Evolutionary conservation across 2,329 filamentous ascomycete genomes (phyloP).

Genomic region (Capronia americana): DNA sequence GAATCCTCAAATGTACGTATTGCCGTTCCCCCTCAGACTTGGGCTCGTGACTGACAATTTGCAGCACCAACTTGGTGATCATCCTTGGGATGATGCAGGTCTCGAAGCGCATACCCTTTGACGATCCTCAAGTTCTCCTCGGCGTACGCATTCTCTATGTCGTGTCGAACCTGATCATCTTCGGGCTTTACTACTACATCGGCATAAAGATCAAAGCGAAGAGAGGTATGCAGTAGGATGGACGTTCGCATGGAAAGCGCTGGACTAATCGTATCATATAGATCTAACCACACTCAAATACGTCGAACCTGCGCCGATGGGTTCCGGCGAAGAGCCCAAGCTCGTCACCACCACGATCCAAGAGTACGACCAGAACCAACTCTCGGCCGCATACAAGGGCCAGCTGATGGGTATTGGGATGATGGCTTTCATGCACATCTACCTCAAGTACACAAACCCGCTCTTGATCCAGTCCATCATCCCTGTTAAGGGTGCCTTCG

Average conservation of each 20-base stretch:
- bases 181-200: constrained; percentile 82
- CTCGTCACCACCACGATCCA: constrained; percentile 95
- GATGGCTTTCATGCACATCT: constrained; percentile 98
- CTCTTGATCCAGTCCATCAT: constrained; percentile 99
- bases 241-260: background rate
- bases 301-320: constrained; percentile 93
- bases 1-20: constrained; percentile 30
- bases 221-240: constrained; percentile 73
- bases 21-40: background rate
- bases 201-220: constrained; percentile 89
- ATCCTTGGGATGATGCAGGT: constrained; percentile 99
- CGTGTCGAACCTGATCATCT: constrained; percentile 80
- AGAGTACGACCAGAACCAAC: constrained; percentile 88
- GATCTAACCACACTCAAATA: constrained; percentile 98
- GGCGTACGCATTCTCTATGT: constrained; percentile 70
- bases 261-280: constrained; percentile 48
- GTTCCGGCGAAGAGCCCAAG: constrained; percentile 91
- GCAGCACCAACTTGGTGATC: constrained; percentile 89
- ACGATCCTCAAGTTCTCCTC: constrained; percentile 76
- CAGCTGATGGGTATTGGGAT: constrained; percentile 96
- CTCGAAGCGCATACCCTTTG: constrained; percentile 92
- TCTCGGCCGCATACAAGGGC: constrained; percentile 82
- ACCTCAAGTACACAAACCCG: constrained; percentile 99
- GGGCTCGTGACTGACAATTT: constrained; percentile 39
- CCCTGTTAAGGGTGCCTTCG: constrained; percentile 92